These are phyloP conservation scores for Phytophthora citrophthora DNA, from an alignment of 352 stramenopile genomes.

Conservation along the genomic window DNA sequence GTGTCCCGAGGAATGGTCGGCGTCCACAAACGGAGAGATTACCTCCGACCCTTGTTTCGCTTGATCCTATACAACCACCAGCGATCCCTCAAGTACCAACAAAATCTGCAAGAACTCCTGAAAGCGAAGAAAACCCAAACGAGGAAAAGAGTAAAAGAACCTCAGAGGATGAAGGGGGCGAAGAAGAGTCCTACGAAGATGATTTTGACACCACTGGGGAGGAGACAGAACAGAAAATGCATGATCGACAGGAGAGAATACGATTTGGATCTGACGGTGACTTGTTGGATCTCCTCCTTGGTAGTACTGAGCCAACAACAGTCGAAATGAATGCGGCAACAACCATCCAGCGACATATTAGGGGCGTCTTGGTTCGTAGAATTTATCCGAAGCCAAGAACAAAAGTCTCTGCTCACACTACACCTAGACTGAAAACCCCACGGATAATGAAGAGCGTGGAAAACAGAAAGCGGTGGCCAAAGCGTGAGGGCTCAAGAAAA, in stretches of 20 bases:
- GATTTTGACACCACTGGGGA: conserved; percentile 42
- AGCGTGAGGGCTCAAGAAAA: not conserved
- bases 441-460: not conserved
- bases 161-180: conserved; percentile 1
- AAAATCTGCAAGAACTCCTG: not conserved
- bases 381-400: not conserved
- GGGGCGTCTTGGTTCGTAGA: conserved; percentile 16
- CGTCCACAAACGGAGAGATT: conserved; percentile 14
- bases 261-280: conserved; percentile 39
- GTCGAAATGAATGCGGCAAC: conserved; percentile 25
- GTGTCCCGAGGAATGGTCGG: conserved; percentile 21
- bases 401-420: not conserved
- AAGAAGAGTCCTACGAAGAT: conserved; percentile 52
- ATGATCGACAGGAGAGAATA: conserved; percentile 6
- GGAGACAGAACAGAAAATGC: conserved; percentile 12
- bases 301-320: conserved; percentile 4
- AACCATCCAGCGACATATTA: conserved; percentile 38
- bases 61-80: not conserved
- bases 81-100: not conserved
- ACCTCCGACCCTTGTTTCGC: conserved; percentile 1
- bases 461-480: not conserved
- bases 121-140: not conserved
- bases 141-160: not conserved
- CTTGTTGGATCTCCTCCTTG: conserved; percentile 51
- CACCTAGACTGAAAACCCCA: not conserved